Evolutionary conservation across 805 yeast genomes (phyloP), one percentile per base, ranked within the genome.

Genomic region (Suhomyces pyralidae): DNA sequence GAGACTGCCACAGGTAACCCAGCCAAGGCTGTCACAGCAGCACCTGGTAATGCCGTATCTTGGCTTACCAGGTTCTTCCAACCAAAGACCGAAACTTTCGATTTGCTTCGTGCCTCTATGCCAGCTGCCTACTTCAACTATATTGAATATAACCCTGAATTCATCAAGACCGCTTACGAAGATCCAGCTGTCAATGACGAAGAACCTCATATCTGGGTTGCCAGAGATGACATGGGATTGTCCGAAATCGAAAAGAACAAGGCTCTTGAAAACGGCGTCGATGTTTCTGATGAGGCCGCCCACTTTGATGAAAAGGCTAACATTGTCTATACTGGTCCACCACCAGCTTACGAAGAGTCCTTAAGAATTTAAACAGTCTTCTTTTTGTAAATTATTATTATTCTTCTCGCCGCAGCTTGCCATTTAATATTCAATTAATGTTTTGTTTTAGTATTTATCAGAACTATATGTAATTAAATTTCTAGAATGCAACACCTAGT

Each of bases 151-250:
- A 68, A 72, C 51, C 62, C 69, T 5, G 78, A 74, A 45, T 77
- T 74, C 55, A 61, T 75, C 32, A 66, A 67, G 53, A 62, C 66
- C 48, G 76, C 79, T 19, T 85, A 82, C 60, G 73, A 77, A 36
- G 81, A 83, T 60, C 89, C 90, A 22, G 79, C 81, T 40, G 78
- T 83, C 38, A 68, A 64, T n/a, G 84, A 76, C 30, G 78, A 70
- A 7, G 82, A 73, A 55, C 89, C 90, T 28, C 79, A 79, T 52
- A 73, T 86, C 48, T 88, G 96, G 96, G 73, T 87, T 55, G 83
- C 87, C 43, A 79, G 73, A 58, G 96, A 88, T 67, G 72, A 79
- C 5, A 69, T 83, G 73, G 93, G 94, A 5, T 74, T 88, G 50
- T 79, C 88, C 15, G 78, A 79, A 48, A 76, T 79, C 52, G 84